Evolutionary conservation across 768 basidiomycete genomes (phyloP).

Genomic region (Auriscalpium vulgare): DNA sequence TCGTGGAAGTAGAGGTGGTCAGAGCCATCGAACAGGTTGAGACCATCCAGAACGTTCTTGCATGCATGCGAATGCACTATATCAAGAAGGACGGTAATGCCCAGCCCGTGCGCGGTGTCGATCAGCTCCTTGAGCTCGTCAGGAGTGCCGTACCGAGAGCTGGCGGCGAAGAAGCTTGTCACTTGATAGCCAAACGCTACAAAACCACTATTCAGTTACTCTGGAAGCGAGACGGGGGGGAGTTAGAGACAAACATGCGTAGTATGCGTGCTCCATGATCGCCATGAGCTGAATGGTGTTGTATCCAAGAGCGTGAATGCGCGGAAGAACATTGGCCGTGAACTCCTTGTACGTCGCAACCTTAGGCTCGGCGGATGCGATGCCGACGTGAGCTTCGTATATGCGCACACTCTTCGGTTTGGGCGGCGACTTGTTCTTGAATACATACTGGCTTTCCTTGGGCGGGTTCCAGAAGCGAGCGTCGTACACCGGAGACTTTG

Average conservation of each 20-base stretch:
- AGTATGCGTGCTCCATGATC: slow-evolving; percentile 96
- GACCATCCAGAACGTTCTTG: slow-evolving; percentile 93
- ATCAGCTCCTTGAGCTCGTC: slow-evolving; percentile 94
- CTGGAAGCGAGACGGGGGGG: neutral
- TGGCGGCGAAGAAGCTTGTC: slow-evolving; percentile 94
- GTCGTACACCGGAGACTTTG: slow-evolving; percentile 86
- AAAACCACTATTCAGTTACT: slow-evolving; percentile 6
- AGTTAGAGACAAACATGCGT: slow-evolving; percentile 64
- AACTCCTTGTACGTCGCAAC: slow-evolving; percentile 98
- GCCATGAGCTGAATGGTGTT: slow-evolving; percentile 99
- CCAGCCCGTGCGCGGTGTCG: slow-evolving; percentile 91
- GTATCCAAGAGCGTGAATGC: slow-evolving; percentile 89
- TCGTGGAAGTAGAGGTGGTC: slow-evolving; percentile 98
- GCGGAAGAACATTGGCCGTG: slow-evolving; percentile 70
- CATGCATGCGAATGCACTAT: slow-evolving; percentile 97
- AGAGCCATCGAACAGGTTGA: slow-evolving; percentile 95
- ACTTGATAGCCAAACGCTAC: slow-evolving; percentile 97
- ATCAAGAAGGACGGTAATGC: slow-evolving; percentile 88
- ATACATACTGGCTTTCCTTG: slow-evolving; percentile 56
- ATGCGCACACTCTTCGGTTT: slow-evolving; percentile 66
- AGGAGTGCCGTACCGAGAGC: slow-evolving; percentile 91
- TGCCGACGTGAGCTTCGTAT: slow-evolving; percentile 98
- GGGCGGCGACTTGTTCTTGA: slow-evolving; percentile 70
- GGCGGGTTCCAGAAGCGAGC: slow-evolving; percentile 99
- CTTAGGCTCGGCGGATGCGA: slow-evolving; percentile 78